A percentile compares a stretch with the other conserved stretches of the same genome.
Evolutionary conservation across 352 stramenopile species (phyloP).

Genomic region (Pythium sukuiense): DNA sequence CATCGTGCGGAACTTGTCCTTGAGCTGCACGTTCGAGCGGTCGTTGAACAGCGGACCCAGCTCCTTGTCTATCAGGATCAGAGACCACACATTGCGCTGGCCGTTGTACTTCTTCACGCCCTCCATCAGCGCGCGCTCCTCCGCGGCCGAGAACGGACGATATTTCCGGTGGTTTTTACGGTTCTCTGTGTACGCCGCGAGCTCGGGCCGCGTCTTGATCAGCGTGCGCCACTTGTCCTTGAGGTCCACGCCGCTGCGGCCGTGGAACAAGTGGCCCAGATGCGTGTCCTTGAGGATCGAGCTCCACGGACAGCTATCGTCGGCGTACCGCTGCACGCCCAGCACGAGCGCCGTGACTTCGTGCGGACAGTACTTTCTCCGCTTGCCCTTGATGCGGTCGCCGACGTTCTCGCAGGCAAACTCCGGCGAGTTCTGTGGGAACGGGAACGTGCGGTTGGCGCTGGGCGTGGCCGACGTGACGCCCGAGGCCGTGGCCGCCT

Average conservation of each 20-base stretch:
- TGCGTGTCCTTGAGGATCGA: constrained; percentile 75
- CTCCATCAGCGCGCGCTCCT: constrained; percentile 86
- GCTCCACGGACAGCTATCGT: constrained; percentile 85
- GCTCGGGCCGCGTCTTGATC: constrained; percentile 77
- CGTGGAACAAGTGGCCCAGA: constrained; percentile 74
- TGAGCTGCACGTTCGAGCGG: constrained; percentile 80
- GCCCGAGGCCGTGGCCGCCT: constrained; percentile 16
- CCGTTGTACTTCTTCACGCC: constrained; percentile 86
- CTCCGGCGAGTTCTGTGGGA: constrained; percentile 69
- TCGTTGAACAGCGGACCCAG: constrained; percentile 80
- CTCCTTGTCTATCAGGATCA: constrained; percentile 82
- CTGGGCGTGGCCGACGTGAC: constrained; percentile 9
- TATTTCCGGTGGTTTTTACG: constrained; percentile 89
- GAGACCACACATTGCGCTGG: constrained; percentile 80
- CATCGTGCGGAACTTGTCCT: constrained; percentile 86
- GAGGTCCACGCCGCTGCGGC: constrained; percentile 72
- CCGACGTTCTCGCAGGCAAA: constrained; percentile 84
- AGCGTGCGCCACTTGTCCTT: constrained; percentile 86
- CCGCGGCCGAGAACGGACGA: constrained; percentile 67
- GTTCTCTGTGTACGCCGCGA: constrained; percentile 80
- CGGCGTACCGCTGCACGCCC: constrained; percentile 80
- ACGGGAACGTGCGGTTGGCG: constrained; percentile 43
- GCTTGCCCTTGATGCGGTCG: constrained; percentile 82
- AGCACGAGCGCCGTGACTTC: constrained; percentile 82
- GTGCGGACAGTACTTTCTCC: constrained; percentile 81